phyloP scores from a whole-genome alignment of 176 grass and related monocot genomes.

The Hyparrhenia diplandra region DNA sequence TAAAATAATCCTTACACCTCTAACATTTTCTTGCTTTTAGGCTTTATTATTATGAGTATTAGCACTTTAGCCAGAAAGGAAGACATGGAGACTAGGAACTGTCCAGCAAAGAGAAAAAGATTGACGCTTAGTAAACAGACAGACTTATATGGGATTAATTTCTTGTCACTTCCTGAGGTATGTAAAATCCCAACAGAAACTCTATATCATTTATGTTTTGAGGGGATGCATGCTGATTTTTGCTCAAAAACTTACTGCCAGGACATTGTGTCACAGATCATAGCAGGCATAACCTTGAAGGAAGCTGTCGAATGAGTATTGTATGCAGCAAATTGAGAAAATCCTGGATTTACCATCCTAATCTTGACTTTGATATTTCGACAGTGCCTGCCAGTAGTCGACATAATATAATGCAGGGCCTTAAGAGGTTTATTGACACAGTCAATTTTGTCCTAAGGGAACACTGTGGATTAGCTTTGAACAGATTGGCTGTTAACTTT shows the following conservation, averaged over 20 bases:
- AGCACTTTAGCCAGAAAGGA: background rate
- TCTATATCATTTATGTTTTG: background rate
- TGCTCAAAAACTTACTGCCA: background rate
- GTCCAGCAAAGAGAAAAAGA: too few relatives aligned
- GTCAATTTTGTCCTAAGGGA: background rate
- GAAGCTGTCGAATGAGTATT: constrained; percentile 6
- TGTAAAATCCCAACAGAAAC: background rate
- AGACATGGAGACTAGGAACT: background rate
- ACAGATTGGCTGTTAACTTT: background rate
- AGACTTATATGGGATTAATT: background rate
- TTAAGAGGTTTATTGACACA: background rate
- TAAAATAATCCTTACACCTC: too few relatives aligned
- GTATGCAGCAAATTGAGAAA: background rate
- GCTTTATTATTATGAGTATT: background rate
- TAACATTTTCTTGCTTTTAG: background rate
- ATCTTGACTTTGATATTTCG: constrained; percentile 10
- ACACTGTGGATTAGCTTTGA: constrained; percentile 2
- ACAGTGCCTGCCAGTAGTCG: background rate
- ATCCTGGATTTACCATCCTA: constrained; percentile 7
- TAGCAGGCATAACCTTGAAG: background rate
- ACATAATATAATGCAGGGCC: background rate
- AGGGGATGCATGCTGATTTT: background rate
- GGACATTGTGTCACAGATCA: background rate
- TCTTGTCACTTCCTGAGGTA: constrained; percentile 20
- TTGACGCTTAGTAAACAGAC: too few relatives aligned